These are phyloP conservation scores for Persicaria tinctoria DNA, from an alignment of 148 eudicot species.

Conservation along the genomic window DNA sequence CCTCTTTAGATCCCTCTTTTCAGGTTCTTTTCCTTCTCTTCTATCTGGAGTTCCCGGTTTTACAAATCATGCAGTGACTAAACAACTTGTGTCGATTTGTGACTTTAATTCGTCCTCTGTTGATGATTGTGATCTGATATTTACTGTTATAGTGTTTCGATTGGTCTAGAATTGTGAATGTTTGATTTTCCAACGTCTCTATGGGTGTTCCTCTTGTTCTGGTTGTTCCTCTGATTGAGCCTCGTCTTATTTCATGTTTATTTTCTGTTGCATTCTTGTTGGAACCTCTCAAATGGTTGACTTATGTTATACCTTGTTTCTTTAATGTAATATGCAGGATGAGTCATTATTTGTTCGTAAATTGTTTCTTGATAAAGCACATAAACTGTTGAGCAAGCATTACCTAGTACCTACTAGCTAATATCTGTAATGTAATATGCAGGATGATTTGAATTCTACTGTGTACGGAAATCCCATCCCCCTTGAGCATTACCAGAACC, in stretches of 20 bases:
- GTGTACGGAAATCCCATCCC: too few relatives aligned
- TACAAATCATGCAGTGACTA: too few relatives aligned
- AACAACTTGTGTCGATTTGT: too few relatives aligned
- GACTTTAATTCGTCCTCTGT: too few relatives aligned
- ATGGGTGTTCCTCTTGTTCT: neutral
- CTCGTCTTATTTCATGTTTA: neutral
- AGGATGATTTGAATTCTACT: constrained; percentile 33
- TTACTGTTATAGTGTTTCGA: too few relatives aligned
- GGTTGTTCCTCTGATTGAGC: neutral
- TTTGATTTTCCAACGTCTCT: too few relatives aligned
- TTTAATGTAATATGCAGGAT: constrained; percentile 43
- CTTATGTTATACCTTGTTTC: neutral
- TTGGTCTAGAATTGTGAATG: too few relatives aligned
- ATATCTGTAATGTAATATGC: constrained; percentile 20
- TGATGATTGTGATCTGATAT: too few relatives aligned
- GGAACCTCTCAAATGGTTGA: neutral
- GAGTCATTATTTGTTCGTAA: constrained; percentile 36
- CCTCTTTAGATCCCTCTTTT: too few relatives aligned
- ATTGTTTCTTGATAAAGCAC: constrained; percentile 53
- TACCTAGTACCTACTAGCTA: constrained; percentile 60
- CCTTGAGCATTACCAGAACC: too few relatives aligned
- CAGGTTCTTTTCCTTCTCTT: too few relatives aligned
- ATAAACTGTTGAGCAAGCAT: constrained; percentile 53
- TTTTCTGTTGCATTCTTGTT: neutral
- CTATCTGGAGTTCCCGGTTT: too few relatives aligned